Evolutionary conservation across 1,284 basidiomycete species (phyloP).

Genomic region (Marasmius oreades): DNA sequence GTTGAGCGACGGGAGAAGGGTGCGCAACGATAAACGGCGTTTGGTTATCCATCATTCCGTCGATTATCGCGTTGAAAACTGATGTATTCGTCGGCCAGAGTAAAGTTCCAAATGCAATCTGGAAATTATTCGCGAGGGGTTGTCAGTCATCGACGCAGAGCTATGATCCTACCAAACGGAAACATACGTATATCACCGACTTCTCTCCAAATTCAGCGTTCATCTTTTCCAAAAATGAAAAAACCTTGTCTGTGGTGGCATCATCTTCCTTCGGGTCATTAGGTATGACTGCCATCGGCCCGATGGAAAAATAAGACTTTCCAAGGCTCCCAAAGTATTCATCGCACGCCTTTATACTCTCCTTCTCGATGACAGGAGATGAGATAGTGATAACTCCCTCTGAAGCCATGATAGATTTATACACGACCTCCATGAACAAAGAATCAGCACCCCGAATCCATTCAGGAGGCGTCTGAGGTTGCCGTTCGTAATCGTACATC

Average conservation of each 20-base stretch:
- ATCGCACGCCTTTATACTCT: background rate
- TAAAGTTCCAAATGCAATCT: slow-evolving; percentile 11
- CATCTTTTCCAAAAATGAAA: slow-evolving; percentile 9
- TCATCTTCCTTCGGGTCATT: background rate
- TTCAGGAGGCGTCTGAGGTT: background rate
- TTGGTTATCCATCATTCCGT: slow-evolving; percentile 1
- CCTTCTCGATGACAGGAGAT: background rate
- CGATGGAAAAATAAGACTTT: slow-evolving; percentile 6
- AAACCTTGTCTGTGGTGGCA: background rate
- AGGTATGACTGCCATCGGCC: slow-evolving; percentile 6
- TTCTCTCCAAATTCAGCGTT: slow-evolving; percentile 4
- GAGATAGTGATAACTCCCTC: background rate
- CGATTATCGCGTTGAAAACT: slow-evolving; percentile 2
- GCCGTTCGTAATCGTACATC: background rate
- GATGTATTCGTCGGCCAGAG: slow-evolving; percentile 6
- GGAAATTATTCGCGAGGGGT: too few species aligned
- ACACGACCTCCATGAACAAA: background rate
- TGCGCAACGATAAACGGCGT: slow-evolving; percentile 8
- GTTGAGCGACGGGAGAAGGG: background rate
- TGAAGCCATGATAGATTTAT: background rate
- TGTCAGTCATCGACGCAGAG: background rate
- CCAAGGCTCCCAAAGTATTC: background rate
- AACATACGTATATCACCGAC: slow-evolving; percentile 11
- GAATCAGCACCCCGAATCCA: too few species aligned
- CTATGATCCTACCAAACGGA: background rate